Percentiles rank a stretch among this genome's conserved stretches.
Evolutionary conservation across 2,329 filamentous ascomycete genomes (phyloP).

Genomic region (Pseudocercospora pini-densiflorae): DNA sequence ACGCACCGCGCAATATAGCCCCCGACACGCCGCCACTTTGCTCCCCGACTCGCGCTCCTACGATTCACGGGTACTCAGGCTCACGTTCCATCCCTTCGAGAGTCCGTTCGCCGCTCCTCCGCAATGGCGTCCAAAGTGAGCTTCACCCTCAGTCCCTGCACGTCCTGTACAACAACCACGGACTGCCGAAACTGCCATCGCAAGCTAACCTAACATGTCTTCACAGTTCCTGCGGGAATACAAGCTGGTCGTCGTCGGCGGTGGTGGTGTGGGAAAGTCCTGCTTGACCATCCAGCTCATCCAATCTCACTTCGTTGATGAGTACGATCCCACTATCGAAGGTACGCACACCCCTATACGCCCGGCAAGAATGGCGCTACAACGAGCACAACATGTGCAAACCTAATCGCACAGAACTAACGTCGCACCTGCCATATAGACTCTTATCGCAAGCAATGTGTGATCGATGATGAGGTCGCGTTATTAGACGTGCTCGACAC

Average conservation of each 20-base stretch:
- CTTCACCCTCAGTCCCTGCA: conserved; percentile 16
- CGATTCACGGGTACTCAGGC: not conserved
- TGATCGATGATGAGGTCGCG: conserved; percentile 97
- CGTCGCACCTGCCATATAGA: conserved; percentile 61
- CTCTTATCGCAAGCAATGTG: conserved; percentile 99
- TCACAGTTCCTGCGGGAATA: conserved; percentile 58
- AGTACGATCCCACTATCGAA: conserved; percentile 99
- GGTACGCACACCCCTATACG: conserved; percentile 60
- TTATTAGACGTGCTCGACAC: conserved; percentile 98
- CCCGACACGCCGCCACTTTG: conserved; percentile 9
- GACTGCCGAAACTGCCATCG: conserved; percentile 5
- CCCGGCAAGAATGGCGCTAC: not conserved
- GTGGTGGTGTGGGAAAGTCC: conserved; percentile 98
- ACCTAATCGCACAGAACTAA: conserved; percentile 24
- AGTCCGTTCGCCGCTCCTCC: conserved; percentile 10
- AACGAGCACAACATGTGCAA: not conserved
- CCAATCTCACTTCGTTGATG: conserved; percentile 94
- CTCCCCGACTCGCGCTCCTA: conserved; percentile 1
- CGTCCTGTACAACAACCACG: conserved; percentile 18
- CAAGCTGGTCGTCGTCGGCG: conserved; percentile 85
- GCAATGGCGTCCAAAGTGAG: conserved; percentile 42
- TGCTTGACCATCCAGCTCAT: conserved; percentile 92
- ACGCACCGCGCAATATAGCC: not conserved
- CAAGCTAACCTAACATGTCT: conserved; percentile 24
- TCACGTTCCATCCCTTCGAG: conserved; percentile 9